Evolutionary conservation across 208 protist genomes (phyloP), one percentile per base, ranked within the genome.

Genomic region (Trypanosoma brucei): DNA sequence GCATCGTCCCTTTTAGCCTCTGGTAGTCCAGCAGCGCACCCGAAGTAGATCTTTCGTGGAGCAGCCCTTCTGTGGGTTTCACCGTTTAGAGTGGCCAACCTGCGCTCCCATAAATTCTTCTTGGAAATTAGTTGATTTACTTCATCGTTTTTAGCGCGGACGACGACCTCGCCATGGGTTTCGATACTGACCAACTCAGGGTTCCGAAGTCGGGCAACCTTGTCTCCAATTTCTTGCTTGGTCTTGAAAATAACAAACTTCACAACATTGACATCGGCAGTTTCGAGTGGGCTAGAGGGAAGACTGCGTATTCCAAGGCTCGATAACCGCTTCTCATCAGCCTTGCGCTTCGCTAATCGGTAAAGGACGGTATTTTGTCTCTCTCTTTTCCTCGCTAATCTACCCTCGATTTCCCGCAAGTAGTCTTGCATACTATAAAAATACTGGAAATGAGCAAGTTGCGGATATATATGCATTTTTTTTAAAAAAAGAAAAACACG

Each of bases 281-380:
- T 79, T n/a, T 88, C 75, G 30, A 63, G 58, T 35, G 87, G 84
- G 60, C 86, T 91, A 2, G 84, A 79, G 14, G 87, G 87, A 45
- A 94, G 52, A 45, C 72, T 74, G 30, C 78, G 69, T 36, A 94
- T 48, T 9, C 82, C 81, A 0, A 94, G 55, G 3, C 39, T 51
- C 1, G 79, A 76, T 34, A 94, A 75, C 13, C 75, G 72, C 59
- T 90, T 75, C 62, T 91, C 77, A 42, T 89, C 75, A 36, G 73
- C 59, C 30, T 81, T 79, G 3, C 70, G 70, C 64, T 89, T 86
- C 8, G 73, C 59, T 46, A 86, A 57, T 53, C 87, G 86, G 79
- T 91, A 94, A 11, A 94, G 63, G 53, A 94, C 81, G 3, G 87
- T 94, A 40, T 84, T 87, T 62, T 91, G 86, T 5, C 87, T 50